phyloP scores from a whole-genome alignment of 805 yeast species.

The Lipomyces sp. region DNA sequence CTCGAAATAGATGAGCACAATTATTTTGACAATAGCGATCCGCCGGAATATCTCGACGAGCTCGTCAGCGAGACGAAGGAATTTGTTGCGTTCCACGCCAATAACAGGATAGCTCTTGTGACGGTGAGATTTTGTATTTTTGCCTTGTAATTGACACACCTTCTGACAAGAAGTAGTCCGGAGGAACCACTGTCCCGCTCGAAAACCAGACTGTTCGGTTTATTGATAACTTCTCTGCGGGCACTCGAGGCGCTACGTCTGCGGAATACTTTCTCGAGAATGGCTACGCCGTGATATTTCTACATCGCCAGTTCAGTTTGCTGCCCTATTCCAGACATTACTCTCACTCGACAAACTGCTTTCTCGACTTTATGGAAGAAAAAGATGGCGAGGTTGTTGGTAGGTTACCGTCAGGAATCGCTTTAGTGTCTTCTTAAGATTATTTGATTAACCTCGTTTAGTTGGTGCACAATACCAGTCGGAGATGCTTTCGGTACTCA shows the following conservation, averaged over 20 bases:
- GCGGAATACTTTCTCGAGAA: constrained; percentile 84
- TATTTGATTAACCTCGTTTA: neutral
- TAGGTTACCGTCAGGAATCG: too few species aligned
- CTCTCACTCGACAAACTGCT: constrained; percentile 77
- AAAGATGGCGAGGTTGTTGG: constrained; percentile 50
- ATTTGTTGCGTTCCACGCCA: constrained; percentile 58
- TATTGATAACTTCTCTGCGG: constrained; percentile 95
- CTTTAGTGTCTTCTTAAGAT: neutral
- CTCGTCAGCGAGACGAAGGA: constrained; percentile 54
- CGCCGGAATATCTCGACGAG: constrained; percentile 70
- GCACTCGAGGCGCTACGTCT: constrained; percentile 94
- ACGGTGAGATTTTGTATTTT: constrained; percentile 42
- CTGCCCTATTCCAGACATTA: constrained; percentile 88
- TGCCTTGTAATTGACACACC: neutral
- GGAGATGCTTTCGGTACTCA: constrained; percentile 57
- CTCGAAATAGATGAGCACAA: constrained; percentile 62
- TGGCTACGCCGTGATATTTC: constrained; percentile 88
- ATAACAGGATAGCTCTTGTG: constrained; percentile 64
- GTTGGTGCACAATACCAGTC: constrained; percentile 59
- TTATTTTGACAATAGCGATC: constrained; percentile 67
- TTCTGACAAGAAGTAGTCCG: constrained; percentile 45
- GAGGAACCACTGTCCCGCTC: constrained; percentile 97
- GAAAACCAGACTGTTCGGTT: constrained; percentile 96
- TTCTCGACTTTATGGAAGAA: constrained; percentile 74
- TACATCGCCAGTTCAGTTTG: constrained; percentile 88